phyloP scores from a whole-genome alignment of 257 asterid genomes.

The Rubia yunnanensis region DNA sequence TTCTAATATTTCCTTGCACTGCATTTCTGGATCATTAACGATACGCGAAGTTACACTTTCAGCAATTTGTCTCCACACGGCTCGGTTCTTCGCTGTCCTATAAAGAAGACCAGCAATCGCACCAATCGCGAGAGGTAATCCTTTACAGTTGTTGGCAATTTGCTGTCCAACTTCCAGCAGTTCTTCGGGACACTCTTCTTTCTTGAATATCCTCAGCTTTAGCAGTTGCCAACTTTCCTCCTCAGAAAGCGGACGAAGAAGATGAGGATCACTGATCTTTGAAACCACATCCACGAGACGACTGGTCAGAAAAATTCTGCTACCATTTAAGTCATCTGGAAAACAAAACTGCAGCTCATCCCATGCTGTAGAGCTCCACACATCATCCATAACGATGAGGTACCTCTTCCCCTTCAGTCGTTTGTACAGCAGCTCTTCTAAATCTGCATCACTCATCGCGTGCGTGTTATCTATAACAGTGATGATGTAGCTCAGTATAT shows the following conservation, averaged over 20 bases:
- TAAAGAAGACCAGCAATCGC: background rate
- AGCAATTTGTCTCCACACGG: background rate
- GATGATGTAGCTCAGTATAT: conserved; percentile 7
- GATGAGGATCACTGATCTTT: background rate
- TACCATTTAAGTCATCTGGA: background rate
- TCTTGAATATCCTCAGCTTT: background rate
- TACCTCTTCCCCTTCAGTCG: background rate
- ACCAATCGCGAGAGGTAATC: background rate
- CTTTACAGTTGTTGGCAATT: background rate
- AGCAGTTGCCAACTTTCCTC: background rate
- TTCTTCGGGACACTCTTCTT: background rate
- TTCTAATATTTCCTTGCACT: background rate
- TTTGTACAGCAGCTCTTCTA: background rate
- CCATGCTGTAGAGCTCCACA: background rate
- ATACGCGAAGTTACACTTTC: background rate
- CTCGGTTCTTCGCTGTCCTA: background rate
- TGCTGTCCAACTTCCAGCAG: background rate
- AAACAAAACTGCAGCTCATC: background rate
- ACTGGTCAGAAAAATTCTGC: background rate
- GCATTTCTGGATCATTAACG: background rate
- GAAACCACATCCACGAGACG: background rate
- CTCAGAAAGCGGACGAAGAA: background rate
- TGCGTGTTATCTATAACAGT: background rate
- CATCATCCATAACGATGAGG: background rate
- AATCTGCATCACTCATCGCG: background rate